Evolutionary conservation across 2,329 filamentous ascomycete genomes (phyloP), one percentile per base, ranked within the genome.

Genomic region (Pseudohalonectria lignicola): DNA sequence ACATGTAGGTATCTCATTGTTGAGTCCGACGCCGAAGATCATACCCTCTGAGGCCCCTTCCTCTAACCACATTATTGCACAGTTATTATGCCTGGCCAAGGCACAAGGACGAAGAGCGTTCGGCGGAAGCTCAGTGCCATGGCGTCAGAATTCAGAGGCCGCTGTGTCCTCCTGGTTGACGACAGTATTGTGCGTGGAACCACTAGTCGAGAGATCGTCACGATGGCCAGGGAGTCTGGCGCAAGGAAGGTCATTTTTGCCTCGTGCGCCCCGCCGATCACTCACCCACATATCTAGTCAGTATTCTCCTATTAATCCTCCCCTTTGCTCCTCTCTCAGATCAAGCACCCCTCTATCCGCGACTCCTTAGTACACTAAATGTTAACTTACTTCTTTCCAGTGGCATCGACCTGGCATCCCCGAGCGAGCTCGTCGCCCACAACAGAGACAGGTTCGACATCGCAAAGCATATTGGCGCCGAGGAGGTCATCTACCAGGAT

Each of bases 81-180:
- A 0, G 88, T 54, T 45, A 53, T 56, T 45, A 83, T 61, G 42
- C 67, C 88, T 2, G 82, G 82, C 20, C 88, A 95, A 57, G 76
- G 76, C 48, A 74, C 79, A 15, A 73, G 88, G 4, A 77, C 92
- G 52, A 90, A 90, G 61, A 82, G 86, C 47, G 86, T 96, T 9
- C 80, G 90, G 4, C 76, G 88, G 35, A 96, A 96, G 63, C 71
- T 96, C 29, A 90, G 84, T 43, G 77, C 88, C 16, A 94, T 95
- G 60, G 76, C 79, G 19, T 78, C 80, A 28, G 87, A 95, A 54
- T 95, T 95, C 60, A 69, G 79, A 41, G 85, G 74, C 47, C 80
- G 82, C 49, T 83, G 80, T 42, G 82, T 96, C 7, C 68, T 87
- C 10, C 66, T 96, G 23, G 83, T 94, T 3, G 88, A 95, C 49